Conservation (phyloP, 2,329 filamentous ascomycete species). For the Penicillium sp. region DNA sequence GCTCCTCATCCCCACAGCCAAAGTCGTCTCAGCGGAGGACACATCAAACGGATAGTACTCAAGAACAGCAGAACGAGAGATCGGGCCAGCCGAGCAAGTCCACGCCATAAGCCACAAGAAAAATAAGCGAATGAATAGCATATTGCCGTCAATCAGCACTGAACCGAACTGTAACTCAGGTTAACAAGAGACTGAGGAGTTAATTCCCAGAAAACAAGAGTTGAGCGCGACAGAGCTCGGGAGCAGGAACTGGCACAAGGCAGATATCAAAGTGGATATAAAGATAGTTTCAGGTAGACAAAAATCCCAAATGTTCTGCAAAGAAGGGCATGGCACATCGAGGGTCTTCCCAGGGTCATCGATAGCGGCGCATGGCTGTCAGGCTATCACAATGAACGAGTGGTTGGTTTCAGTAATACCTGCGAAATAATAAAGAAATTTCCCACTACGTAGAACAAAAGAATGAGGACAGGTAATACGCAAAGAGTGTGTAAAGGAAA, state of each 20-base stretch:
- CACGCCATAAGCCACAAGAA: slow-evolving; percentile 14
- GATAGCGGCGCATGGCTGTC: not conserved
- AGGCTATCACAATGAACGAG: not conserved
- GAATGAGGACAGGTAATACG: not conserved
- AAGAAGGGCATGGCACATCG: not conserved
- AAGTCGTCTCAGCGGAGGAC: not conserved
- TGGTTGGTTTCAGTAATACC: not conserved
- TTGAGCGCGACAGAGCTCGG: not conserved
- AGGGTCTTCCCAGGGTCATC: not conserved
- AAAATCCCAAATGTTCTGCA: not conserved
- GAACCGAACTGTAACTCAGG: not conserved
- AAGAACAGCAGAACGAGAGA: slow-evolving; percentile 17
- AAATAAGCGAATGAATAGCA: slow-evolving; percentile 15
- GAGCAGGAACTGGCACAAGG: not conserved
- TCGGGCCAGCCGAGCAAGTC: slow-evolving; percentile 27
- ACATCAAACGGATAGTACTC: not conserved
- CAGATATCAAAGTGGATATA: not conserved
- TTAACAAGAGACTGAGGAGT: not conserved
- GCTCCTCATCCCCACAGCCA: not conserved
- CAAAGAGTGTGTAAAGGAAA: not conserved
- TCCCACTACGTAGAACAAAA: not conserved
- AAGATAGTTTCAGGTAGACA: not conserved
- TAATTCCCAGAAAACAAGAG: not conserved
- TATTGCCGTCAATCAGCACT: slow-evolving; percentile 5
- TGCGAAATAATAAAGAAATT: not conserved